A percentile compares a stretch with the other conserved stretches of the same genome.
Conservation (phyloP, 2,329 filamentous ascomycete genomes). For the Trichophyton verrucosum region DNA sequence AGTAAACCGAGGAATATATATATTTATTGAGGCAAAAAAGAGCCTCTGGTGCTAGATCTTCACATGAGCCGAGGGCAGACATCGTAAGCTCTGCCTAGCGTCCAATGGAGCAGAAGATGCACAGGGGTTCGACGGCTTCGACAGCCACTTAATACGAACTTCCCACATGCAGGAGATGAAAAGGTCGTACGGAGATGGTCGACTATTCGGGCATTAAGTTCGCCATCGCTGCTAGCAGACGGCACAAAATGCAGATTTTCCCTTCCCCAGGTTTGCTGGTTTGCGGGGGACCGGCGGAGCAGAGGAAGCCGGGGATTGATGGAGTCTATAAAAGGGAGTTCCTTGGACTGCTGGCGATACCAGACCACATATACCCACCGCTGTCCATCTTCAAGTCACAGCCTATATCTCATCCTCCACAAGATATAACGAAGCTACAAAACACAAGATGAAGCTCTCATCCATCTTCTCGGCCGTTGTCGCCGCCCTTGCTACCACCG, state of each 20-base stretch:
- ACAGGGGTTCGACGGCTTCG: not conserved
- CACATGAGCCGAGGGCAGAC: not conserved
- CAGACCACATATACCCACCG: not conserved
- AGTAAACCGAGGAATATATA: not conserved
- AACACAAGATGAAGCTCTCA: not conserved
- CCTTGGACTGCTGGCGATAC: not conserved
- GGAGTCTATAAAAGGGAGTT: not conserved
- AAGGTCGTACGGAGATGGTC: not conserved
- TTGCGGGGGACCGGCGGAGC: not conserved
- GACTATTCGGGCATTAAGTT: not conserved
- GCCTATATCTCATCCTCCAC: not conserved
- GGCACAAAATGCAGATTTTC: not conserved
- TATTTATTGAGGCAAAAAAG: not conserved
- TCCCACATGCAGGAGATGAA: not conserved
- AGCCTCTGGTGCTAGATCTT: not conserved
- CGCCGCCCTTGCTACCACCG: not conserved
- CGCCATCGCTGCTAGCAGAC: not conserved
- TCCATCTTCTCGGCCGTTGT: slow-evolving; percentile 2
- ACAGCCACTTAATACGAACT: not conserved
- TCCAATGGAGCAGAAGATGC: not conserved
- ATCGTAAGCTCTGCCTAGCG: not conserved
- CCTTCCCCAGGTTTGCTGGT: not conserved
- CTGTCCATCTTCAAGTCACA: not conserved
- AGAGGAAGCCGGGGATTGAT: not conserved
- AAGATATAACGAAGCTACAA: no score